Conservation (phyloP, 495 filamentous ascomycete species). For the Penicillium manginii region DNA sequence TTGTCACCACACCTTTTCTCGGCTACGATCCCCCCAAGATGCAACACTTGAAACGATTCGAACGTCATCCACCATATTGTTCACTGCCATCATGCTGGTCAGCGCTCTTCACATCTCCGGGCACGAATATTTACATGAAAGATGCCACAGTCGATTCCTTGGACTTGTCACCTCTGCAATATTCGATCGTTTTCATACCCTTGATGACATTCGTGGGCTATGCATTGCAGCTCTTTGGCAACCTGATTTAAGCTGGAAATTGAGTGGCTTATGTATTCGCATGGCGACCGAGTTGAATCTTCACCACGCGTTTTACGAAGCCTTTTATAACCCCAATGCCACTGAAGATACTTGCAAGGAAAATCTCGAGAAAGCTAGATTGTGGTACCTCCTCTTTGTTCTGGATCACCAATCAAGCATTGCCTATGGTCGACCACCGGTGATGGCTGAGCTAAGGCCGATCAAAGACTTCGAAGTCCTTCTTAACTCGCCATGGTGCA, state of each 20-base stretch:
- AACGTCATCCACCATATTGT: background rate
- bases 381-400: background rate
- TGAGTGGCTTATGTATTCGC: conserved; percentile 11
- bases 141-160: background rate
- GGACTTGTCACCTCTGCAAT: background rate
- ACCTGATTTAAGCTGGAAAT: conserved; percentile 6
- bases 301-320: conserved; percentile 9
- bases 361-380: background rate
- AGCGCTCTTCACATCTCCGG: background rate
- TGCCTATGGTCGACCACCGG: background rate
- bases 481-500: background rate
- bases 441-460: background rate
- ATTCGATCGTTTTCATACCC: background rate
- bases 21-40: background rate
- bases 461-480: background rate
- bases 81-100: background rate
- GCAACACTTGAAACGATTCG: background rate
- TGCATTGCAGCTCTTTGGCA: background rate
- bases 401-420: background rate
- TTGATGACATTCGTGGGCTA: background rate
- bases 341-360: background rate
- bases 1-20: background rate
- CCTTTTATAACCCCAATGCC: background rate
- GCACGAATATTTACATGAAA: background rate
- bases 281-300: conserved; percentile 19